Base-by-base conservation (phyloP, 345 rosid species). In the Salix caprea region DNA sequence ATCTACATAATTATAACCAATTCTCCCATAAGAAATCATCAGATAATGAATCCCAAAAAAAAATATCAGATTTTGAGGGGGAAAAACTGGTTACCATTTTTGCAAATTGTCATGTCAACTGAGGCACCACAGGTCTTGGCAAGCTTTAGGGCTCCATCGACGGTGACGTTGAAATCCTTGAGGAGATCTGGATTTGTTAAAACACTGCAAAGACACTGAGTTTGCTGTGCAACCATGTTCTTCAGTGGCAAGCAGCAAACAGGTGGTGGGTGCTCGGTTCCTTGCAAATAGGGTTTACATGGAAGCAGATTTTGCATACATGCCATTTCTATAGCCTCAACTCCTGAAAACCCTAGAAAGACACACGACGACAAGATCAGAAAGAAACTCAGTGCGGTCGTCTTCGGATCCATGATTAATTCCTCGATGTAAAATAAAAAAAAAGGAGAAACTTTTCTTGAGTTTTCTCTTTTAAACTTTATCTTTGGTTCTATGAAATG, bases 241-340 rank as follows among this genome's bases (percentile, higher is more conserved):
- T 78, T 82, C 79, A 90, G 26, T 0, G 94, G 92, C 19, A 15
- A 10, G 67, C 97, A 92, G 71, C 97, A 92, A 2, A 85, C 48
- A 3, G 74, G 23, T 3, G 93, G 86, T 5, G 86, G 85, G 2
- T 81, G 36, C 48, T 77, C 1, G 8, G 73, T 15, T 7, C 65
- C 36, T n/a, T 74, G 76, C 74, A 87, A 9, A 67, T 72, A 86
- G 0, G 78, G 69, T 26, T 85, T 69, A 82, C 94, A 92, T 4
- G 94, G 88, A 23, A 87, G 7, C 24, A 92, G 70, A 23, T 82
- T 82, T 42, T 78, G 65, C 65, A 87, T 0, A 75, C 97, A 90
- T 3, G 76, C 42, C 78, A 61, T 18, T 6, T 83, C 18, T 16
- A 73, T 30, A 8, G 50, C n/a, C 10, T 6, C 7, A 40, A 16